Conservation (phyloP, 345 rosid genomes). For the Capsella bursapastoris region DNA sequence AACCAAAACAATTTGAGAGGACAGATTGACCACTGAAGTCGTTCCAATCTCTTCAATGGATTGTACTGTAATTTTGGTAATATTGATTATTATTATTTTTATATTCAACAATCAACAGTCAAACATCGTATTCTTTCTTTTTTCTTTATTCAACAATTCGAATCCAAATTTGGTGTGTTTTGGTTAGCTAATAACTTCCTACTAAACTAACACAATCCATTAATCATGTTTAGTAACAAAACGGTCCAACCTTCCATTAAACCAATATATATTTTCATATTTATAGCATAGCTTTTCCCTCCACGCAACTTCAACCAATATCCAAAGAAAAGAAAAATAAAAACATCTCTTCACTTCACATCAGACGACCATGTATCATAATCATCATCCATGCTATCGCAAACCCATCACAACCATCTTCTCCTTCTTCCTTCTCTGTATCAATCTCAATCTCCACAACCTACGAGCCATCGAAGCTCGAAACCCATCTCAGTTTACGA, state of each 20-base stretch:
- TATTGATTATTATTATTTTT: not conserved
- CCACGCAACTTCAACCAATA: conserved; percentile 33
- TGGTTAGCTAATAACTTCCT: conserved; percentile 43
- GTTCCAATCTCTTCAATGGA: not conserved
- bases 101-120: not conserved
- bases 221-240: conserved; percentile 11
- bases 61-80: conserved; percentile 1
- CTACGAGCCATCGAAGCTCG: conserved; percentile 44
- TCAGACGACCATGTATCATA: conserved; percentile 31
- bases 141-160: not conserved
- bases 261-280: conserved; percentile 8
- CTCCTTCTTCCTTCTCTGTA: conserved; percentile 37
- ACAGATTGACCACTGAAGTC: not conserved
- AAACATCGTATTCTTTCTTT: not conserved
- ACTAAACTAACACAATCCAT: conserved; percentile 34
- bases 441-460: conserved; percentile 35
- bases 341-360: conserved; percentile 8
- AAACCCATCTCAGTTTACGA: conserved; percentile 35
- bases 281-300: conserved; percentile 43
- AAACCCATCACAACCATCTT: conserved; percentile 11
- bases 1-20: not conserved
- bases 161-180: conserved; percentile 41
- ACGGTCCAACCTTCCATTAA: conserved; percentile 32
- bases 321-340: not conserved
- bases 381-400: conserved; percentile 34